Conservation (phyloP, 495 filamentous ascomycete genomes). For the Hypoxylon fuscum region DNA sequence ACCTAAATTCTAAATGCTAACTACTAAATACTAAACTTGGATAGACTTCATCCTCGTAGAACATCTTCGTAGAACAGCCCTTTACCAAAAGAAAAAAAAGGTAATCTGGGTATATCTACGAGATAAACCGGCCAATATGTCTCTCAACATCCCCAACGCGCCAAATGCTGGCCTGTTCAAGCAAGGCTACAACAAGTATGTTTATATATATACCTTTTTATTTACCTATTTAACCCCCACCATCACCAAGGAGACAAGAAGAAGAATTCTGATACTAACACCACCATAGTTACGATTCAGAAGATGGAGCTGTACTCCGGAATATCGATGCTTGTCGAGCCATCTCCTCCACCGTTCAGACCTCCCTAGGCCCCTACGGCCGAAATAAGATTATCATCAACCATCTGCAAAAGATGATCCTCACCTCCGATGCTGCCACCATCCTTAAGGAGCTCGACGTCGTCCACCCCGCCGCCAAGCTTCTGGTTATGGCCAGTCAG, state of each 20-base stretch:
- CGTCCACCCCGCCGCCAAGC: slow-evolving; percentile 96
- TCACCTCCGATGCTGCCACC: slow-evolving; percentile 97
- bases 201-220: too few relatives aligned
- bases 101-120: slow-evolving; percentile 4
- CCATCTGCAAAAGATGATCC: slow-evolving; percentile 99
- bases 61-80: too few relatives aligned
- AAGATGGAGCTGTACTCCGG: slow-evolving; percentile 98
- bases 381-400: slow-evolving; percentile 99
- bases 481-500: slow-evolving; percentile 99
- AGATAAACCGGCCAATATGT: slow-evolving; percentile 70
- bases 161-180: slow-evolving; percentile 96
- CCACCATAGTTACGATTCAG: slow-evolving; percentile 82
- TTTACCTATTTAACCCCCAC: slow-evolving; percentile 32
- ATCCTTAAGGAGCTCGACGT: slow-evolving; percentile 98
- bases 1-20: background rate
- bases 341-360: slow-evolving; percentile 94
- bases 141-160: slow-evolving; percentile 90
- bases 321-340: slow-evolving; percentile 99
- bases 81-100: too few relatives aligned
- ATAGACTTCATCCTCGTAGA: too few relatives aligned
- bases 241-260: slow-evolving; percentile 17
- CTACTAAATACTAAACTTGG: too few relatives aligned
- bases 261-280: too few relatives aligned
- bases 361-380: slow-evolving; percentile 95
- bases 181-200: slow-evolving; percentile 93